phyloP scores from a whole-genome alignment of 805 yeast genomes.

The Komagataella populi region DNA sequence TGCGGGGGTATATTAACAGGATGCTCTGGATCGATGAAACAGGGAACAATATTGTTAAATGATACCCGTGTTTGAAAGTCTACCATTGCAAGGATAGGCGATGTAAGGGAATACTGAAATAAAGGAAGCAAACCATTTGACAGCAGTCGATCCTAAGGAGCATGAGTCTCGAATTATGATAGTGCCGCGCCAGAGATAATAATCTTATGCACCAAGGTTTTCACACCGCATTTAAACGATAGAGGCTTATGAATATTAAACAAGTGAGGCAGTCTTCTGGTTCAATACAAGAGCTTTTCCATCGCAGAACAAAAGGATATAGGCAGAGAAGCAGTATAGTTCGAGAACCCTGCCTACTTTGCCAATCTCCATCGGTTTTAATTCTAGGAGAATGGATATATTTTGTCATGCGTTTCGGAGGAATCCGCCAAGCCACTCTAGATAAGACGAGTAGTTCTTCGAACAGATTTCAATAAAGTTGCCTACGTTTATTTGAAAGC shows the following conservation, averaged over 20 bases:
- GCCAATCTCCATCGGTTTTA: background rate
- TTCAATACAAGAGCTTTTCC: too few relatives aligned
- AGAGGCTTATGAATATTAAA: background rate
- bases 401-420: background rate
- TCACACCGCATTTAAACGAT: background rate
- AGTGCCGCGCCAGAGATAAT: background rate
- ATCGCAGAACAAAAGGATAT: too few relatives aligned
- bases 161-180: background rate
- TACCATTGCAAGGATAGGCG: background rate
- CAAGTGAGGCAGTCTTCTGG: background rate
- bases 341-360: background rate
- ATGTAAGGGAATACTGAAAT: background rate
- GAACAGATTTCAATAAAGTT: background rate
- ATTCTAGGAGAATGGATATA: too few relatives aligned
- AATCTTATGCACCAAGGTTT: background rate
- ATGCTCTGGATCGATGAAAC: slow-evolving; percentile 10
- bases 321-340: background rate
- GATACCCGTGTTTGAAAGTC: slow-evolving; percentile 19
- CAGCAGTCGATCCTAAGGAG: background rate
- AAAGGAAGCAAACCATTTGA: background rate
- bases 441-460: background rate
- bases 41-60: slow-evolving; percentile 26
- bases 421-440: background rate
- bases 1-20: slow-evolving; percentile 9
- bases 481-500: too few relatives aligned